A percentile compares a stretch with the other conserved stretches of the same genome.
phyloP scores from a whole-genome alignment of 352 stramenopile genomes.

The Aphanomyces euteiches region DNA sequence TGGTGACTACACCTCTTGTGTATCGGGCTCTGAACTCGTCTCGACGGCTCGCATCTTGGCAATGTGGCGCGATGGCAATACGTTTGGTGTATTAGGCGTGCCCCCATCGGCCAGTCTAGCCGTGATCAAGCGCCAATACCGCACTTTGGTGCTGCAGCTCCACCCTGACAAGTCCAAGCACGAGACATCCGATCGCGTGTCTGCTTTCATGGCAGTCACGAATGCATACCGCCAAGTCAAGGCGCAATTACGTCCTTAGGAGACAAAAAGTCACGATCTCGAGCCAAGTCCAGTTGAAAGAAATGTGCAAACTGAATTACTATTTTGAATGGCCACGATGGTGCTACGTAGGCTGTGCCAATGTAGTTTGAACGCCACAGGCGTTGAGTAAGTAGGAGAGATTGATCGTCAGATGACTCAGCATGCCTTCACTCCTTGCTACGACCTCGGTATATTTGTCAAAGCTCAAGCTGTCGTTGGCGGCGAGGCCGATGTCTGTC shows the following conservation, averaged over 20 bases:
- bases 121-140: conserved; percentile 80
- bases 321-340: background rate
- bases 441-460: conserved; percentile 65
- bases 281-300: too few relatives aligned
- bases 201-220: conserved; percentile 74
- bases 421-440: conserved; percentile 62
- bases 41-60: conserved; percentile 16
- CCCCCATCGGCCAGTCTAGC: conserved; percentile 56
- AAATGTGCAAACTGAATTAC: background rate
- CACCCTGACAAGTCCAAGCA: conserved; percentile 72
- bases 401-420: conserved; percentile 81
- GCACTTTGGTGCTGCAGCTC: conserved; percentile 79
- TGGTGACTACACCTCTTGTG: conserved; percentile 1
- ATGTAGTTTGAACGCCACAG: conserved; percentile 1
- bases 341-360: background rate
- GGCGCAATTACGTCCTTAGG: background rate
- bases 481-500: conserved; percentile 56
- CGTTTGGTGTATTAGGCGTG: conserved; percentile 65
- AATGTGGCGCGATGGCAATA: conserved; percentile 47
- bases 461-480: conserved; percentile 70
- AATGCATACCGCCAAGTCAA: conserved; percentile 43
- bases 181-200: conserved; percentile 49
- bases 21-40: background rate
- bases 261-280: background rate
- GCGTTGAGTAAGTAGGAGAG: conserved; percentile 38